Conservation (phyloP, 2,329 filamentous ascomycete species). For the Fusarium graminum region DNA sequence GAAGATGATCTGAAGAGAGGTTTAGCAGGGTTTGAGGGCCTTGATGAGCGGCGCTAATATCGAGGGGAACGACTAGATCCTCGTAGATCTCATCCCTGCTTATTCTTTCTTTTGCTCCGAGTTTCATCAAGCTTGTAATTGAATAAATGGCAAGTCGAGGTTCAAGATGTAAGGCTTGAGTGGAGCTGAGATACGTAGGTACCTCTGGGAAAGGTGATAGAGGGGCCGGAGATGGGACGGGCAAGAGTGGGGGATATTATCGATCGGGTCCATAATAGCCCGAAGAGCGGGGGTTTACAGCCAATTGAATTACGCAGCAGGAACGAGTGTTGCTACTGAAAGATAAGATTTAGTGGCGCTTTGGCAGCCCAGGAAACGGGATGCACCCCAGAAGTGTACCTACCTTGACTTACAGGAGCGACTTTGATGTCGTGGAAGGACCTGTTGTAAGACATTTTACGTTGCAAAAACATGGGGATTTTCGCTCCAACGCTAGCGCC, state of each 20-base stretch:
- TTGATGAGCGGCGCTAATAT: neutral
- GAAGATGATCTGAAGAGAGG: constrained; percentile 1
- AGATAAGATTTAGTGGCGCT: constrained; percentile 37
- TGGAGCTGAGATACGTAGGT: constrained; percentile 5
- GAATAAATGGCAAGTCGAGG: constrained; percentile 7
- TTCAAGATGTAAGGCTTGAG: constrained; percentile 11
- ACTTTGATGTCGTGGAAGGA: constrained; percentile 7
- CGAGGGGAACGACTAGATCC: neutral
- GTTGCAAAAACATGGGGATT: constrained; percentile 8
- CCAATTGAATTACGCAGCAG: constrained; percentile 5
- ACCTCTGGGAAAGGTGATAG: neutral
- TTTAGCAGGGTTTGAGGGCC: neutral
- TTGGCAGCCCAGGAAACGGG: constrained; percentile 17
- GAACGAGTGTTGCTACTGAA: neutral
- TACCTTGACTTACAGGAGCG: constrained; percentile 4
- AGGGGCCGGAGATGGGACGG: constrained; percentile 29
- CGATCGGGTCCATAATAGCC: constrained; percentile 14
- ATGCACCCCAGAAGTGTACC: constrained; percentile 28
- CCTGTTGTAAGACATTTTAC: constrained; percentile 11
- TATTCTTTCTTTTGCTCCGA: neutral
- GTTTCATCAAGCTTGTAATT: constrained; percentile 5
- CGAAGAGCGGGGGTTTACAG: neutral
- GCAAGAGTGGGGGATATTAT: constrained; percentile 6
- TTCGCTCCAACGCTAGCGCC: constrained; percentile 2
- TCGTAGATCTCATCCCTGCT: neutral